Evolutionary conservation across 2,329 filamentous ascomycete species (phyloP), one percentile per base, ranked within the genome.

Genomic region (Monilinia polystroma): DNA sequence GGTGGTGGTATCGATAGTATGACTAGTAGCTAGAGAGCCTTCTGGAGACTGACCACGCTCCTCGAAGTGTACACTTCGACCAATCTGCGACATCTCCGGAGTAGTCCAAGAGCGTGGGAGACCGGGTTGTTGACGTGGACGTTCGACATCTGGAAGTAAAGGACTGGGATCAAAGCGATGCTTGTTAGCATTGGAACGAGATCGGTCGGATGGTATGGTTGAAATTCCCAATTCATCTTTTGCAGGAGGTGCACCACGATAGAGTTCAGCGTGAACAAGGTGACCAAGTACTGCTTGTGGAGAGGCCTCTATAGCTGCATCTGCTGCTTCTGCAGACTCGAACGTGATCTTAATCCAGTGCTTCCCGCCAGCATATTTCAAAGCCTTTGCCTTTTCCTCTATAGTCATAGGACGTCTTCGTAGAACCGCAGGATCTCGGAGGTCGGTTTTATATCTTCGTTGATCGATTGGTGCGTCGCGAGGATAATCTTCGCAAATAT

Each of bases 321-420:
- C 88, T 26, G 89, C 90, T 2, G 90, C 88, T 71, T 90, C 85
- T 59, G 84, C 82, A 53, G 87, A 91, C 78, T 92, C 90, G 73
- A 92, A 93, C 0, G 90, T 93, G 66, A 93, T 82, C 77, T 93
- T 93, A 73, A 97, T 92, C 94, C 94, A 98, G 81, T 97, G 91
- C 72, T 90, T 85, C 54, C 94, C 94, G 60, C 92, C 91, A 56
- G 89, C 90, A 69, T 92, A 93, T 69, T 84, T 86, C 78, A 93
- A 92, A 75, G 94, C 91, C 77, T 93, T 90, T 64, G 84, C 82
- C 66, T 93, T 87, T 73, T 96, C 91, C 49, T 90, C 88, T 23
- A 85, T 80, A 2, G 89, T 90, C 63, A 97, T 80, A 12, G 85
- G 84, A 52, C 82, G 81, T 63, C 85, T 84, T 67, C 87, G 86